Evolutionary conservation across 768 basidiomycete genomes (phyloP).

Genomic region (Psilocybe azurescens): DNA sequence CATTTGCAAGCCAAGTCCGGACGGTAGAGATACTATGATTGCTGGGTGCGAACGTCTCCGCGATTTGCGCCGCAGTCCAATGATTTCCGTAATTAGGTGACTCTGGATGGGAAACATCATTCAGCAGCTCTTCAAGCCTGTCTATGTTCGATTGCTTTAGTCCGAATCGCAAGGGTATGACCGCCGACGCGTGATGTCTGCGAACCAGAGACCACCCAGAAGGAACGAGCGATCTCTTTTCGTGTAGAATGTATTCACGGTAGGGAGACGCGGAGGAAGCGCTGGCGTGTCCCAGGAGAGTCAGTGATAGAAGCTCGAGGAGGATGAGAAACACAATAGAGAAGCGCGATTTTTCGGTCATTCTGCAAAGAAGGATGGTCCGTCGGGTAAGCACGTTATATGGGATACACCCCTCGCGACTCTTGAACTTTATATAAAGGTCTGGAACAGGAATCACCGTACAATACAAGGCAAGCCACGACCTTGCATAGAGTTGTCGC

Average conservation of each 20-base stretch:
- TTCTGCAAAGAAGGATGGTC: conserved; percentile 1
- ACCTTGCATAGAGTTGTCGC: background rate
- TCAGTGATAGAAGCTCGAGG: conserved; percentile 15
- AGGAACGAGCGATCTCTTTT: conserved; percentile 43
- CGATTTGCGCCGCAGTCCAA: conserved; percentile 47
- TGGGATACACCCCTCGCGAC: background rate
- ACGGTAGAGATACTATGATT: conserved; percentile 44
- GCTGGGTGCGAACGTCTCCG: conserved; percentile 45
- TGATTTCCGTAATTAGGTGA: conserved; percentile 53
- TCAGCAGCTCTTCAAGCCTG: conserved; percentile 44
- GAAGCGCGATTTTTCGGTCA: conserved; percentile 3
- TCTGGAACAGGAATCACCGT: background rate
- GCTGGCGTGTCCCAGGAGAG: conserved; percentile 4
- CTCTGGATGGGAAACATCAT: conserved; percentile 51
- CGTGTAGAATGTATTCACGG: conserved; percentile 43
- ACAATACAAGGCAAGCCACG: background rate
- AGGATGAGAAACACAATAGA: conserved; percentile 6
- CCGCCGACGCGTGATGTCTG: conserved; percentile 35
- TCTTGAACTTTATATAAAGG: conserved; percentile 3
- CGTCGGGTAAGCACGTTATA: background rate
- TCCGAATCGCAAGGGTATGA: conserved; percentile 50
- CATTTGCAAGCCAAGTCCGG: conserved; percentile 42
- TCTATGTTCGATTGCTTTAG: conserved; percentile 49
- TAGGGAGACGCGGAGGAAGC: conserved; percentile 26
- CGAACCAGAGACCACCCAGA: conserved; percentile 45